A percentile compares a stretch with the other conserved stretches of the same genome.
phyloP scores from a whole-genome alignment of 116 monocot species.

The Thalassia testudinum region DNA sequence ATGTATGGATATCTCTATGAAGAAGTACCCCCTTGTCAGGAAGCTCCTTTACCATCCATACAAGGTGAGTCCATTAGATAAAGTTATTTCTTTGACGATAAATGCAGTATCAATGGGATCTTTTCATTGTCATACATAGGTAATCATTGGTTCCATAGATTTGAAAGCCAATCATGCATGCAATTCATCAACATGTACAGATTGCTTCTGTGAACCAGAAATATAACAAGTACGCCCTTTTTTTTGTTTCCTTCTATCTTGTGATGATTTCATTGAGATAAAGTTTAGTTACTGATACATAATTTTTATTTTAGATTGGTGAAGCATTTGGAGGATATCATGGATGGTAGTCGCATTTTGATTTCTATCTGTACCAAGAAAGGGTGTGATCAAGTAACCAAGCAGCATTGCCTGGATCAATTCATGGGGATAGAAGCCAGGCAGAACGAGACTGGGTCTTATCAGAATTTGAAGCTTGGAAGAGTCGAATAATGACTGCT shows the following conservation, averaged over 20 bases:
- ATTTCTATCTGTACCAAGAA: conserved; percentile 89
- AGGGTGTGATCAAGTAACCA: no score
- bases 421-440: conserved; percentile 97
- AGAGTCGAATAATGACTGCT: conserved; percentile 98
- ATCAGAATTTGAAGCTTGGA: conserved; percentile 93
- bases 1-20: no score
- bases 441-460: conserved; percentile 99
- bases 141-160: conserved; percentile 83
- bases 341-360: conserved; percentile 94
- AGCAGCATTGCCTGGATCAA: conserved; percentile 86
- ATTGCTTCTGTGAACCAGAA: conserved; percentile 91
- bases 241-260: background rate
- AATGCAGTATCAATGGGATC: background rate
- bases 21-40: no score
- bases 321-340: conserved; percentile 91
- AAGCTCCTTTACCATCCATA: conserved; percentile 83
- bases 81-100: background rate
- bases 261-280: background rate
- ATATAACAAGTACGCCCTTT: conserved; percentile 84
- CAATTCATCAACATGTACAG: conserved; percentile 88
- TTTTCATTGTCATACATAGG: conserved; percentile 27
- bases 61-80: conserved; percentile 34
- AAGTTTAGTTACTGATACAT: background rate
- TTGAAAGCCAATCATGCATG: conserved; percentile 98
- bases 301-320: no score